Evolutionary conservation across 257 asterid species (phyloP).

Genomic region (Voacanga thouarsii): DNA sequence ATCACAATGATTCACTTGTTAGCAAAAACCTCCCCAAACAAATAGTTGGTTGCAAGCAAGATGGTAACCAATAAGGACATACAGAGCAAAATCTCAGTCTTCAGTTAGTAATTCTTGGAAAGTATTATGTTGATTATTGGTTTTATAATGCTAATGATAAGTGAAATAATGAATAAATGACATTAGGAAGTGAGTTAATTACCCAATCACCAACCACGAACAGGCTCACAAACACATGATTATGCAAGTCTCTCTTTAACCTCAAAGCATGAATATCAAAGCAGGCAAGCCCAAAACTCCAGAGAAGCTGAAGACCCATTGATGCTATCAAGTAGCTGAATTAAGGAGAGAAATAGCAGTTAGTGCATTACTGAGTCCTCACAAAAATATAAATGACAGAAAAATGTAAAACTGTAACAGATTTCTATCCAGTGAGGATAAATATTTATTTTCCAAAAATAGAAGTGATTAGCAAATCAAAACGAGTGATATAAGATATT

Average conservation of each 20-base stretch:
- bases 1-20: neutral
- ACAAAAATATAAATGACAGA: neutral
- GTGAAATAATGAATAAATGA: conserved; percentile 1
- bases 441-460: neutral
- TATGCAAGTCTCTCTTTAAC: conserved; percentile 67
- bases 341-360: conserved; percentile 3
- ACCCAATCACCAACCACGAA: conserved; percentile 95
- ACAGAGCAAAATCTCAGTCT: too few species aligned
- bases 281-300: conserved; percentile 92
- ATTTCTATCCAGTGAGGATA: neutral
- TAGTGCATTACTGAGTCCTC: neutral
- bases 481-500: neutral
- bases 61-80: neutral
- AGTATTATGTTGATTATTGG: neutral
- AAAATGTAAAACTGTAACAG: neutral
- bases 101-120: neutral
- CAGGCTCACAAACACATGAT: conserved; percentile 64
- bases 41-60: neutral
- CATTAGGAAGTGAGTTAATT: conserved; percentile 28
- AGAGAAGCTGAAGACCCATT: conserved; percentile 89
- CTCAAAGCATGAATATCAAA: conserved; percentile 80
- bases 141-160: neutral
- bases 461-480: neutral
- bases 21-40: neutral
- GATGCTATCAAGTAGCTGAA: conserved; percentile 90